A percentile compares a stretch with the other conserved stretches of the same genome.
Conservation (phyloP, 441 rosid species). For the Metrosideros polymorpha region DNA sequence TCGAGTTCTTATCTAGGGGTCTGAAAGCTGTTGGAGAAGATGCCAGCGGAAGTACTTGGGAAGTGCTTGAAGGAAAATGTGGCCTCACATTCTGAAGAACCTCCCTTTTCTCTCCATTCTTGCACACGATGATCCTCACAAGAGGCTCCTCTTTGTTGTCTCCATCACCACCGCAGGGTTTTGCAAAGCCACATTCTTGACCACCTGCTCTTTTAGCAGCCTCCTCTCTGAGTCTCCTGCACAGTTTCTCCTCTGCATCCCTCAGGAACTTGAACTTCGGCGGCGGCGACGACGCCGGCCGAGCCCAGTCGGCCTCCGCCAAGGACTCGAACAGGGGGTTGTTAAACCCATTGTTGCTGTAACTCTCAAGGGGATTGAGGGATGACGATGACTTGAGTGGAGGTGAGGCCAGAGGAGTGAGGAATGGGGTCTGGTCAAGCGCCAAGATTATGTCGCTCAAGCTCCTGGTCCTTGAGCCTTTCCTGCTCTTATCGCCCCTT, state of each 20-base stretch:
- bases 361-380: conserved; percentile 18
- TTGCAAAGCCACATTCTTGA: not conserved
- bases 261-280: conserved; percentile 89
- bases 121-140: conserved; percentile 39
- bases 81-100: conserved; percentile 22
- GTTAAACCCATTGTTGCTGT: conserved; percentile 47
- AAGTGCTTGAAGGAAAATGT: conserved; percentile 32
- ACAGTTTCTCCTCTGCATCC: conserved; percentile 81
- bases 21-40: conserved; percentile 47
- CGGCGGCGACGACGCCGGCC: conserved; percentile 67
- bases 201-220: conserved; percentile 23
- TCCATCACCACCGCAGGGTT: not conserved
- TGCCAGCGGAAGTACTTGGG: conserved; percentile 62
- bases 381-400: conserved; percentile 28
- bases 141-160: conserved; percentile 43
- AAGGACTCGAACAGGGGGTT: conserved; percentile 79
- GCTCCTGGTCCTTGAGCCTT: conserved; percentile 66
- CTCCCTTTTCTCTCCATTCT: conserved; percentile 21
- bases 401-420: conserved; percentile 70
- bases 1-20: conserved; percentile 27
- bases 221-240: conserved; percentile 48
- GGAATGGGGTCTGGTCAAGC: conserved; percentile 31
- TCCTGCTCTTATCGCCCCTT: conserved; percentile 34
- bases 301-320: conserved; percentile 34
- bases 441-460: conserved; percentile 51